A percentile compares a stretch with the other conserved stretches of the same genome.
phyloP scores from a whole-genome alignment of 1,139 yeast species.

The Debaryomyces udenii region DNA sequence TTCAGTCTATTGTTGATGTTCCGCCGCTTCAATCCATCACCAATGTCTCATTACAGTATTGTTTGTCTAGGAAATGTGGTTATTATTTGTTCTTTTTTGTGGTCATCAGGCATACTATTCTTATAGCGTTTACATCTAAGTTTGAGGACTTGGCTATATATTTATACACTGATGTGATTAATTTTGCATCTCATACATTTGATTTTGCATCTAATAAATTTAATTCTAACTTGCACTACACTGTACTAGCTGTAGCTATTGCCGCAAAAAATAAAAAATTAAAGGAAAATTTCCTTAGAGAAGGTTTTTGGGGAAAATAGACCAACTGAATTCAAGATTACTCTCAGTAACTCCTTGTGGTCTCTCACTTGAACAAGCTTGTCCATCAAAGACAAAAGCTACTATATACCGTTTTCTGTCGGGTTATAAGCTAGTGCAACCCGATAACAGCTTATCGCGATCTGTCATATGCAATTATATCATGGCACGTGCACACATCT shows the following conservation, averaged over 20 bases:
- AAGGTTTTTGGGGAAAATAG: conserved; percentile 88
- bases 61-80: neutral
- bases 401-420: too few relatives aligned
- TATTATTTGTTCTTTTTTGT: too few relatives aligned
- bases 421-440: too few relatives aligned
- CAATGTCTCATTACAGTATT: conserved; percentile 16
- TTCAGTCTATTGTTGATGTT: conserved; percentile 34
- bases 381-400: too few relatives aligned
- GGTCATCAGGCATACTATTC: neutral
- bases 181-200: too few relatives aligned
- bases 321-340: conserved; percentile 82
- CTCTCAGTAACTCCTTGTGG: conserved; percentile 60
- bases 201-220: too few relatives aligned
- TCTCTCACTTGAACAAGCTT: conserved; percentile 83
- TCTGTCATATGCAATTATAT: conserved; percentile 1
- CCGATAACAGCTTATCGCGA: too few relatives aligned
- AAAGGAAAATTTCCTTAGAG: conserved; percentile 65
- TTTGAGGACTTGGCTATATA: neutral
- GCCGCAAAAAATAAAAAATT: conserved; percentile 9
- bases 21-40: conserved; percentile 31
- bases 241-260: too few relatives aligned
- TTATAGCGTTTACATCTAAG: neutral
- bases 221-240: too few relatives aligned
- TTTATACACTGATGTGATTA: neutral
- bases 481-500: conserved; percentile 4